A percentile compares a stretch with the other conserved stretches of the same genome.
phyloP scores from a whole-genome alignment of 2,329 filamentous ascomycete genomes.

The Diaporthe vexans region DNA sequence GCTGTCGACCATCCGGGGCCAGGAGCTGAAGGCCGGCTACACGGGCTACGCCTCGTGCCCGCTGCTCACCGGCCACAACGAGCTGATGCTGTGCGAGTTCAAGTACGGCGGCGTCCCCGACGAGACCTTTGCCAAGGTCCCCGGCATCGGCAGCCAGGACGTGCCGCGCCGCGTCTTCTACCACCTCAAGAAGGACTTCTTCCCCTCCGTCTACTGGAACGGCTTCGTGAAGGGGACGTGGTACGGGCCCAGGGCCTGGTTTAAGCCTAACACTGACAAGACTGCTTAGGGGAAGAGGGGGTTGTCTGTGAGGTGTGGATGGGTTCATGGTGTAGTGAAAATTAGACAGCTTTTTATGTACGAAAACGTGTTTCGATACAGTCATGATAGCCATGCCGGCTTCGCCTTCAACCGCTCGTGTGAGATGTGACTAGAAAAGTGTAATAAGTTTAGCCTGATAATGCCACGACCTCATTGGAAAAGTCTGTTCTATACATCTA shows the following conservation, averaged over 20 bases:
- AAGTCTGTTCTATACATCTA: background rate
- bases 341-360: background rate
- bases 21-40: slow-evolving; percentile 52
- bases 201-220: slow-evolving; percentile 52
- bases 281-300: background rate
- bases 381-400: rapidly evolving
- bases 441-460: no score
- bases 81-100: slow-evolving; percentile 63
- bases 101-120: slow-evolving; percentile 61
- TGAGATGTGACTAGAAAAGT: no score
- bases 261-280: slow-evolving; percentile 39
- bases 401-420: background rate
- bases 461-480: background rate
- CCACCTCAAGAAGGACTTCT: slow-evolving; percentile 61
- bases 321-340: background rate
- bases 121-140: slow-evolving; percentile 56
- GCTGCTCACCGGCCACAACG: slow-evolving; percentile 59
- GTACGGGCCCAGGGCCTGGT: slow-evolving; percentile 47
- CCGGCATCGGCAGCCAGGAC: slow-evolving; percentile 55
- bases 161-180: slow-evolving; percentile 56
- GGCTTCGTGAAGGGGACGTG: slow-evolving; percentile 51
- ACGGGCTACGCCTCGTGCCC: slow-evolving; percentile 62
- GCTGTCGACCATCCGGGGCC: slow-evolving; percentile 52
- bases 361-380: background rate
- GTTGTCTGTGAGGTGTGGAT: no score